Base-by-base conservation (phyloP, 129 eudicot species). In the Smallanthus sonchifolius region DNA sequence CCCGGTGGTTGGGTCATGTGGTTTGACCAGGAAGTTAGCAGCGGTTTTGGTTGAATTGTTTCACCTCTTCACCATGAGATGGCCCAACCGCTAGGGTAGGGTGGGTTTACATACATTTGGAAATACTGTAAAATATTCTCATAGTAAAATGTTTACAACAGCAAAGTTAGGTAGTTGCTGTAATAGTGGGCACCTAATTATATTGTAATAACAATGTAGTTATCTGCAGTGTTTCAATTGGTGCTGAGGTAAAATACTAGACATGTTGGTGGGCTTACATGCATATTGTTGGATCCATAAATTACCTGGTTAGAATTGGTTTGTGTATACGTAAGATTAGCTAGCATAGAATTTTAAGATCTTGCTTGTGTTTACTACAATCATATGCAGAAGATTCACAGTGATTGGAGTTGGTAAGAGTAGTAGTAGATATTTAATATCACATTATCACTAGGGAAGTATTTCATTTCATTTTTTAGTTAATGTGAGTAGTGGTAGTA, bases 331-430 rank as follows among this genome's bases (percentile, higher is more conserved):
- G 35, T 73, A 28, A 0, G 52, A 10, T 56, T 49, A 1, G 67
- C 54, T 73, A 16, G 35, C 61, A 63, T 34, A 34, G 39, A 63
- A 62, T 62, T 47, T 66, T 74, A 61, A 45, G 55, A 59, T 60
- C 17, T 57, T 57, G 67, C 35, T 45, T 73, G 45, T 61, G 28
- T 59, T 15, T 57, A 28, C 67, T 42, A 54, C 37, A 20, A 37
- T 56, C 20, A 55, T 43, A 10, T 28, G 45, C 59, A 24, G 39
- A 65, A 16, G 70, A 44, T 17, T 34, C 68, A 37, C 19, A 62
- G 38, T 63, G 52, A 48, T 17, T 47, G 39, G 65, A 2, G 16
- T 48, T 11, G 64, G 38, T 11, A 4, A 60, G 65, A 28, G 17
- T 60, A 32, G 39, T 32, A 35, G 10, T 61, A 34, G 43, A 35